Evolutionary conservation across 2,329 filamentous ascomycete species (phyloP), one percentile per base, ranked within the genome.

Genomic region (Alternaria conjuncta): DNA sequence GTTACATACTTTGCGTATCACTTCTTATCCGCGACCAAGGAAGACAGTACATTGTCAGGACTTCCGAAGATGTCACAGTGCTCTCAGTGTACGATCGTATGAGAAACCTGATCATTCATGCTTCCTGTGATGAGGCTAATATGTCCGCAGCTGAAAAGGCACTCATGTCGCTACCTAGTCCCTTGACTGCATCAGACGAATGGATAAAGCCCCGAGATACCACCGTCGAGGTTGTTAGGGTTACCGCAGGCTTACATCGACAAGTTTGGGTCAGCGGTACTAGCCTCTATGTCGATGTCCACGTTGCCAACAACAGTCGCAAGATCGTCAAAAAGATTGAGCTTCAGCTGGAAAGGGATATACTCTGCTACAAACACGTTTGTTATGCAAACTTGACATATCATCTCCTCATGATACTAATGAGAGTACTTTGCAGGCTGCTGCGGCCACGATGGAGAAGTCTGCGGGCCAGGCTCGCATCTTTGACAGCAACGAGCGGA

Each of bases 211-310:
- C 81, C 26, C 79, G 79, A 26, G 78, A 82, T 44, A 75, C 72
- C 26, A 75, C 75, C 2, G 62, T 82, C 1, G 84, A 86, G 62
- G 80, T 79, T 10, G 74, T 86, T 23, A 80, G 79, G 57, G 71
- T 86, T 18, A 86, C 85, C 20, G 85, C 85, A 26, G 85, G 85
- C 7, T 70, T 87, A 9, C 85, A 87, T 71, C 82, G 86, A n/a
- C 85, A 87, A 72, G 86, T 86, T 26, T 87, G 86, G 86, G 84
- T 87, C 57, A 86, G 84, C 66, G 86, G 85, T 15, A 84, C 84
- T 21, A 84, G 79, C 66, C 83, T 87, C 32, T 87, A 86, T 63
- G 82, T 86, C 15, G 85, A 87, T 65, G 79, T 87, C 4, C 84
- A 86, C 59, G 78, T 87, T 41, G 76, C 78, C 44, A 87, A 87